These are phyloP conservation scores for Backusella tuberculispora DNA, from an alignment of 192 early-diverging fungal species.

Conservation along the genomic window DNA sequence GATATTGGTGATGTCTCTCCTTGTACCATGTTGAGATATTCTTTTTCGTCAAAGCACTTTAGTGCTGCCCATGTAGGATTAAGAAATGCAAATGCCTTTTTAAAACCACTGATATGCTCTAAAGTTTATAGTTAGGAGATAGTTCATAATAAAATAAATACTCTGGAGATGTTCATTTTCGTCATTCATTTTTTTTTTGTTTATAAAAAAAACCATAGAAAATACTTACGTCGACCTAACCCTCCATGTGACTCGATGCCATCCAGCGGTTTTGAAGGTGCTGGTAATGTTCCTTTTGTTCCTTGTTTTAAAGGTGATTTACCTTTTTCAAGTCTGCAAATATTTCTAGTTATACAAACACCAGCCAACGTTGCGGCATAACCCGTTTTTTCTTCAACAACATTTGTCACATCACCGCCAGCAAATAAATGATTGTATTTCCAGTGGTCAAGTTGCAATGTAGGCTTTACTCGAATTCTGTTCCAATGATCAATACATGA, in stretches of 20 bases:
- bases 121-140: not conserved
- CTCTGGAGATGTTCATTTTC: not conserved
- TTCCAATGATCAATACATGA: constrained; percentile 29
- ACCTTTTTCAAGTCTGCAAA: constrained; percentile 40
- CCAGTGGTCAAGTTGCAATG: constrained; percentile 45
- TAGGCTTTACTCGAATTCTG: constrained; percentile 43
- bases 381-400: constrained; percentile 48
- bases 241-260: constrained; percentile 36
- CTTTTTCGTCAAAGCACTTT: constrained; percentile 42
- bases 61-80: constrained; percentile 43
- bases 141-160: not conserved
- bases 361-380: constrained; percentile 46
- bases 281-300: constrained; percentile 32
- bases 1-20: constrained; percentile 28
- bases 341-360: constrained; percentile 44
- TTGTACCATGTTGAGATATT: constrained; percentile 38
- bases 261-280: constrained; percentile 37
- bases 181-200: not conserved
- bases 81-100: constrained; percentile 40
- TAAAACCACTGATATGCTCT: constrained; percentile 32
- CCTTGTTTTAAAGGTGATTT: constrained; percentile 44
- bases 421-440: constrained; percentile 45
- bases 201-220: not conserved
- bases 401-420: constrained; percentile 47
- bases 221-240: constrained; percentile 41